A percentile compares a stretch with the other conserved stretches of the same genome.
Evolutionary conservation across 257 asterid species (phyloP).

Genomic region (Osmanthus fragrans): DNA sequence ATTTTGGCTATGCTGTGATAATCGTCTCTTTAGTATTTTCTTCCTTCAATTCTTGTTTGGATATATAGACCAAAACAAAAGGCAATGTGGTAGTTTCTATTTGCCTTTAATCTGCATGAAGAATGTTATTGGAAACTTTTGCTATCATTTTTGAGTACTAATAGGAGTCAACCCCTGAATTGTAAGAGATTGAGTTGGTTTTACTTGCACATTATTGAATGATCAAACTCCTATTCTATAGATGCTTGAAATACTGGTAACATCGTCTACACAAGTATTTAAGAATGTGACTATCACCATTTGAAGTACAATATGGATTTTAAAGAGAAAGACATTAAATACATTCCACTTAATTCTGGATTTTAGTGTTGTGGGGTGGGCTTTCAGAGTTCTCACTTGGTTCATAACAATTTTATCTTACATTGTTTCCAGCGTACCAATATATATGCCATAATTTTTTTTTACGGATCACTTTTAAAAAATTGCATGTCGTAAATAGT

Average conservation of each 20-base stretch:
- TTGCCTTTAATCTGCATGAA: conserved; percentile 1
- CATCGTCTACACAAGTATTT: neutral
- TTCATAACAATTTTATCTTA: conserved; percentile 55
- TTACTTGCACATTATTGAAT: neutral
- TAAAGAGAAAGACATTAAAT: conserved; percentile 8
- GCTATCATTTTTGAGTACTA: conserved; percentile 8
- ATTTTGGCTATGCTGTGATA: too few relatives aligned
- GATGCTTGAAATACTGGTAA: neutral
- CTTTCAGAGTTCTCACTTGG: conserved; percentile 74
- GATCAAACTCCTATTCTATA: neutral
- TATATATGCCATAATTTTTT: too few relatives aligned
- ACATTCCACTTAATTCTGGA: conserved; percentile 69
- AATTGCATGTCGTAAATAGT: too few relatives aligned
- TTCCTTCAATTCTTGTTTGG: too few relatives aligned
- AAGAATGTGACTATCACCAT: conserved; percentile 6
- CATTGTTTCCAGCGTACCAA: too few relatives aligned
- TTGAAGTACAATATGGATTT: neutral
- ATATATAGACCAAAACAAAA: too few relatives aligned
- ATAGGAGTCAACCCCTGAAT: neutral
- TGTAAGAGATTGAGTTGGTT: neutral
- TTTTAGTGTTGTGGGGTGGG: conserved; percentile 75
- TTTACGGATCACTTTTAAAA: too few relatives aligned
- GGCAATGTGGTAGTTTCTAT: neutral
- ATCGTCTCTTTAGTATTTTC: too few relatives aligned
- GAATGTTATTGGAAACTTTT: conserved; percentile 10